Conservation (phyloP, 257 asterid genomes). For the Rauvolfia tetraphylla region DNA sequence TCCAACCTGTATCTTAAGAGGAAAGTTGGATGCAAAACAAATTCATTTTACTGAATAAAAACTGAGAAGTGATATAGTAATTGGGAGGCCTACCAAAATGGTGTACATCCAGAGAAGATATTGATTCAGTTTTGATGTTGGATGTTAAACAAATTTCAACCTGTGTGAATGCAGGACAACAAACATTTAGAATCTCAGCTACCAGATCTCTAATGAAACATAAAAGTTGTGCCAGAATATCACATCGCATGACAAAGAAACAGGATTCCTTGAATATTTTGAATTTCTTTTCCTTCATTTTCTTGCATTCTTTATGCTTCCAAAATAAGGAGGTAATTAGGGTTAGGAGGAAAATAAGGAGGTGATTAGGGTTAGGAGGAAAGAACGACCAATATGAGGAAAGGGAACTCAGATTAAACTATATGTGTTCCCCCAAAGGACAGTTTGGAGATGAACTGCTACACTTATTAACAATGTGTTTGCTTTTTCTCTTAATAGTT, state of each 20-base stretch:
- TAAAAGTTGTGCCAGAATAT: not conserved
- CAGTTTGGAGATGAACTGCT: not conserved
- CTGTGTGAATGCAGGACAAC: constrained; percentile 35
- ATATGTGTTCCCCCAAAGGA: not conserved
- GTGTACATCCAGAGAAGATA: constrained; percentile 80
- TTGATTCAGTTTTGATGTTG: constrained; percentile 73
- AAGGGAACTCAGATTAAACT: not conserved
- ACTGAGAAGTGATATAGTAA: constrained; percentile 3
- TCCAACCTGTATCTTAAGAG: not conserved
- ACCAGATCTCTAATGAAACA: not conserved
- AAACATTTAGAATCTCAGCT: not conserved
- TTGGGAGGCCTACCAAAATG: constrained; percentile 72
- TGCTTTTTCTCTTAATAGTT: not conserved
- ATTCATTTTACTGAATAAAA: not conserved
- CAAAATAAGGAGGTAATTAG: not conserved
- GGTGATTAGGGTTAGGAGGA: not conserved
- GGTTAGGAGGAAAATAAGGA: not conserved
- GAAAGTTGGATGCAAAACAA: not conserved
- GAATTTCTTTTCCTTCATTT: not conserved
- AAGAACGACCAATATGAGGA: not conserved
- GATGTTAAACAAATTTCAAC: constrained; percentile 98
- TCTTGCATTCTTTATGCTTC: not conserved
- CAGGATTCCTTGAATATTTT: not conserved
- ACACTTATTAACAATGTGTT: constrained; percentile 1
- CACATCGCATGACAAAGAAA: not conserved